phyloP scores from a whole-genome alignment of 2,329 filamentous ascomycete genomes.

The Aquanectria penicillioides region DNA sequence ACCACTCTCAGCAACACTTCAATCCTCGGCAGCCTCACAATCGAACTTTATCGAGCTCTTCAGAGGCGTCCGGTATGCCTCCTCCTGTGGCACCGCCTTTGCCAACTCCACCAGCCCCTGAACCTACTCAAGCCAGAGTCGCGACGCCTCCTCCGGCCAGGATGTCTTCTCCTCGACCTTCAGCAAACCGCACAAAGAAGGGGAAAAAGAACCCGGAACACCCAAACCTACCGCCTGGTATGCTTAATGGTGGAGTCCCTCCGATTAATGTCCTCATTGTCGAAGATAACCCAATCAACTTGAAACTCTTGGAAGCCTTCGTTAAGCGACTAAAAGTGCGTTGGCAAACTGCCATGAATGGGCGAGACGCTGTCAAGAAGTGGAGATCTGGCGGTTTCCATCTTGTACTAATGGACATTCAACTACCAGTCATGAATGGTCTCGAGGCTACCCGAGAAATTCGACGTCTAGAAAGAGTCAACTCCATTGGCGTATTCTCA shows the following conservation, averaged over 20 bases:
- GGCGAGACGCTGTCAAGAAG: conserved; percentile 89
- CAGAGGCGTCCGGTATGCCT: conserved; percentile 59
- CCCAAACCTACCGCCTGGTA: conserved; percentile 65
- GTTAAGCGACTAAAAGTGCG: conserved; percentile 95
- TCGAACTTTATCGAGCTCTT: conserved; percentile 68
- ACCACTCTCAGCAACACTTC: conserved; percentile 47
- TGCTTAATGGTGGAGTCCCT: conserved; percentile 85
- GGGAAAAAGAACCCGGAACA: conserved; percentile 61
- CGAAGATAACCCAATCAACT: conserved; percentile 98
- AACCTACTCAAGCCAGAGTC: conserved; percentile 54
- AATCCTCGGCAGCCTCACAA: conserved; percentile 57
- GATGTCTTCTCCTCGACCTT: conserved; percentile 59
- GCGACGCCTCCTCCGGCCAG: conserved; percentile 64
- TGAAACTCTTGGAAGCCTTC: conserved; percentile 92
- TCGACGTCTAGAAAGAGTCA: conserved; percentile 85
- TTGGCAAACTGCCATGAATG: conserved; percentile 98
- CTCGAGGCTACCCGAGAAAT: conserved; percentile 96
- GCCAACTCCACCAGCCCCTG: conserved; percentile 64
- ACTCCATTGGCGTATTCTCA: conserved; percentile 91
- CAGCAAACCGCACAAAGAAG: conserved; percentile 59
- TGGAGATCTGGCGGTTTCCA: conserved; percentile 95
- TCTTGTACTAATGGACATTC: conserved; percentile 97
- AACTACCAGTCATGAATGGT: conserved; percentile 95
- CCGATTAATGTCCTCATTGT: conserved; percentile 98
- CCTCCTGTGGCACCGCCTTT: conserved; percentile 59